Conservation (phyloP, 1,139 yeast genomes). For the Sugiyamaella sp. region DNA sequence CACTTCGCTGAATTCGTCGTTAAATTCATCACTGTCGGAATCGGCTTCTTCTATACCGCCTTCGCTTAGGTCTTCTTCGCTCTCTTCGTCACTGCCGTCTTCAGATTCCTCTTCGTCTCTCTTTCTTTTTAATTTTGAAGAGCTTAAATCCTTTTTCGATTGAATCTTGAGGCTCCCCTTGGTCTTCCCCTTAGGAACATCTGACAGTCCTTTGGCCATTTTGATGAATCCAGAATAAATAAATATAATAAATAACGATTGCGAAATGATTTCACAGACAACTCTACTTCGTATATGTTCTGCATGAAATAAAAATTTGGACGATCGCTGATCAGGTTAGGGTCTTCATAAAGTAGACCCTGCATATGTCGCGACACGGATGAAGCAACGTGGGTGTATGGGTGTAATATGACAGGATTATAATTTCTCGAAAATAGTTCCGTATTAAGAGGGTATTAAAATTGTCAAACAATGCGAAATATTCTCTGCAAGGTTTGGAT, state of each 20-base stretch:
- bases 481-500: no score
- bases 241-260: constrained; percentile 14
- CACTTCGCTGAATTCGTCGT: constrained; percentile 12
- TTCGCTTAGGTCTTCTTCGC: constrained; percentile 20
- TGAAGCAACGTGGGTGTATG: no score
- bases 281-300: neutral
- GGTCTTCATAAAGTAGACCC: constrained; percentile 11
- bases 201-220: constrained; percentile 9
- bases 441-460: no score
- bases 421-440: no score
- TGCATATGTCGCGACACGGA: no score
- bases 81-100: constrained; percentile 18
- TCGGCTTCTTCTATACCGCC: neutral
- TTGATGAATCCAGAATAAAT: constrained; percentile 3
- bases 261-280: neutral
- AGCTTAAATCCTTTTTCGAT: neutral
- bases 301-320: constrained; percentile 8
- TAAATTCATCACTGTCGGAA: neutral
- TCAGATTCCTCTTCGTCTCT: constrained; percentile 11
- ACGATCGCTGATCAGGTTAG: constrained; percentile 2
- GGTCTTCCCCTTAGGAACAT: neutral
- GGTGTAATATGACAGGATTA: no score
- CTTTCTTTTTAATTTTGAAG: constrained; percentile 14
- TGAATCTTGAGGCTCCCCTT: constrained; percentile 10
- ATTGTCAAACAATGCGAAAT: no score